Base-by-base conservation (phyloP, 805 yeast species). In the Tetrapisispora arboricola region DNA sequence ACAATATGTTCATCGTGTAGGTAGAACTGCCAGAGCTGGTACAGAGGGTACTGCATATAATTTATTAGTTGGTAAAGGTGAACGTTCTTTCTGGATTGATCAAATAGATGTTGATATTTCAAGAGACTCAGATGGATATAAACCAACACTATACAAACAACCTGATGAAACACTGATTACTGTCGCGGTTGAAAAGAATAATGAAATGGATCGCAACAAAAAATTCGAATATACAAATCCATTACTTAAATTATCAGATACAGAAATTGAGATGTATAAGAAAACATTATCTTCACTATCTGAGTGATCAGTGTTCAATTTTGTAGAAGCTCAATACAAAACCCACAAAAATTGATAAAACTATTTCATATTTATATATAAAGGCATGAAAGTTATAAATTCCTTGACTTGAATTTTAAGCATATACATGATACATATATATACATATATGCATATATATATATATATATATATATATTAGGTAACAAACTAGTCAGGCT, bases 11-110 rank as follows among this genome's bases (percentile, higher is more conserved):
- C 99, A 92, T 63, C 74, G 99, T 54, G 86, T 87, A 30, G 99
- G 99, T 31, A 79, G 99, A 67, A 88, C 97, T 0, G 96, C 97
- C 2, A 77, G 99, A 64, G 99, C 98, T 2, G 80, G 82, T 39
- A 74, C 78, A 27, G 39, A 49, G 0, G 99, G 99, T 57, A 64
- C 66, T 28, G 95, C 95, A 0, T 73, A 78, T 57, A 82, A 77
- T 36, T 58, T 90, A 20, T 68, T 79, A n/a, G 69, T 77, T 44
- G 94, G 95, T 22, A 76, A 75, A 41, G 88, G 87, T 40, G 97
- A 92, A 51, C 69, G 66, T 38, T 77, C 71, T 49, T 71, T 61
- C 49, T 82, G 84, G 81, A 70, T 71, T 44, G 66, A 67, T 38
- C 70, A 61, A 41, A 51, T 73, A 20, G 71, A 72, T 28, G 63